phyloP scores from a whole-genome alignment of 2,329 filamentous ascomycete species.

The Aspergillus aculeatinus region DNA sequence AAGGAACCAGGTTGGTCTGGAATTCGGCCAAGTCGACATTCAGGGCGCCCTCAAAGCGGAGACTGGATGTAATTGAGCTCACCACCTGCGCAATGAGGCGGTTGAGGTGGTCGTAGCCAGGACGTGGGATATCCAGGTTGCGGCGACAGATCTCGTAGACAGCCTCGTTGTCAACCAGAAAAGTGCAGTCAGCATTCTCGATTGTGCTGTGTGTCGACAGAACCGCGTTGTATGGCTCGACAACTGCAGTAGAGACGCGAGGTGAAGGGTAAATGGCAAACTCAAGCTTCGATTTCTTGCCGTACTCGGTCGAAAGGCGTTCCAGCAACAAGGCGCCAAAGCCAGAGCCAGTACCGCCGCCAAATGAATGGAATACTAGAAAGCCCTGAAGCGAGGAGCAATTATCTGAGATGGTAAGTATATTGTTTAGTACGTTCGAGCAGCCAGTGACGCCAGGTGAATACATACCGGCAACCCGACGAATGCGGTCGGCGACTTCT shows the following conservation, averaged over 20 bases:
- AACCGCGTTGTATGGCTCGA: constrained; percentile 67
- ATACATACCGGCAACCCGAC: constrained; percentile 59
- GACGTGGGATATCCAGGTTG: constrained; percentile 64
- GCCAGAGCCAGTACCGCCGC: constrained; percentile 66
- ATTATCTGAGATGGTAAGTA: constrained; percentile 52
- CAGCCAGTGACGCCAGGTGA: background rate
- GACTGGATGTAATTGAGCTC: constrained; percentile 64
- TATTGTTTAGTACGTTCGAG: background rate
- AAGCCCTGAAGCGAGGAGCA: constrained; percentile 66
- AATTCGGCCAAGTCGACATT: constrained; percentile 69
- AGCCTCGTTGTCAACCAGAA: constrained; percentile 68
- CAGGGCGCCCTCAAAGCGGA: constrained; percentile 65
- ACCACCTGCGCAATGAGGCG: constrained; percentile 67
- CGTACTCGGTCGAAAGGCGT: constrained; percentile 63
- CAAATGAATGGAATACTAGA: constrained; percentile 68
- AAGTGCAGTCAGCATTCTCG: constrained; percentile 67
- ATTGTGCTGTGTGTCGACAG: constrained; percentile 60
- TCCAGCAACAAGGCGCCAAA: constrained; percentile 66
- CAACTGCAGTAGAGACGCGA: constrained; percentile 64
- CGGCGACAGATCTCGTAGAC: constrained; percentile 68
- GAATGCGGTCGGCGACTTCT: constrained; percentile 63
- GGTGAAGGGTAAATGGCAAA: constrained; percentile 66
- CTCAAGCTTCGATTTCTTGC: constrained; percentile 68
- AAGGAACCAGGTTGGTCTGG: constrained; percentile 68
- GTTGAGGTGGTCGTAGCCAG: constrained; percentile 64